Percentiles rank a stretch among this genome's conserved stretches.
Conservation (phyloP, 768 basidiomycete species). For the Agaricus sinodeliciosus region DNA sequence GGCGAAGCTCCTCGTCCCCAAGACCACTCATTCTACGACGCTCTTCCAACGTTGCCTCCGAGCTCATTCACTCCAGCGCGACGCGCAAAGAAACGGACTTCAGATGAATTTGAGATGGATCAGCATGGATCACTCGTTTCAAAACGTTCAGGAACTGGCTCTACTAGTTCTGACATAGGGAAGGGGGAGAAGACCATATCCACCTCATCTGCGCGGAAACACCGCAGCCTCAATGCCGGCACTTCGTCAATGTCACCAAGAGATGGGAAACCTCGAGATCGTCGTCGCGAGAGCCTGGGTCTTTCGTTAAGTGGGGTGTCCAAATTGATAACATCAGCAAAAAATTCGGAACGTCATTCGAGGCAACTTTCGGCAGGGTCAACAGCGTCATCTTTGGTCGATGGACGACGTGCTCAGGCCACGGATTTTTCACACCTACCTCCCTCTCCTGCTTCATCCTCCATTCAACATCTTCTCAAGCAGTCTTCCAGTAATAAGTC, state of each 20-base stretch:
- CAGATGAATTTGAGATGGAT: conserved; percentile 80
- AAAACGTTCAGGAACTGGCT: conserved; percentile 32
- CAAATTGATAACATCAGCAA: conserved; percentile 26
- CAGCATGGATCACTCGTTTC: conserved; percentile 55
- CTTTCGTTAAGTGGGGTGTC: conserved; percentile 32
- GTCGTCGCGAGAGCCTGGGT: conserved; percentile 47
- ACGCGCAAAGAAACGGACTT: conserved; percentile 67
- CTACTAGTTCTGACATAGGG: conserved; percentile 34
- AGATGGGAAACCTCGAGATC: conserved; percentile 46
- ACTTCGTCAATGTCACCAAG: conserved; percentile 29
- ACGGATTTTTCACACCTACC: conserved; percentile 87
- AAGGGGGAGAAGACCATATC: conserved; percentile 44
- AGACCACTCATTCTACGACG: conserved; percentile 23
- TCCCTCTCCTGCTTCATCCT: conserved; percentile 86
- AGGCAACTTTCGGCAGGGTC: conserved; percentile 67
- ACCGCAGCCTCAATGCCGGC: conserved; percentile 63
- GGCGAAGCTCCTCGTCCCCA: conserved; percentile 25
- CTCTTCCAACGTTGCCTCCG: conserved; percentile 45
- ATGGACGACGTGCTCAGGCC: conserved; percentile 57
- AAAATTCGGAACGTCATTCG: conserved; percentile 41
- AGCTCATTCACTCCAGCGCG: conserved; percentile 54
- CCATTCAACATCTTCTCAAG: conserved; percentile 77
- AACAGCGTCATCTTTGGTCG: conserved; percentile 53
- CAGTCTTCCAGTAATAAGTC: conserved; percentile 36
- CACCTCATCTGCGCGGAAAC: conserved; percentile 45